A percentile compares a stretch with the other conserved stretches of the same genome.
Evolutionary conservation across 768 basidiomycete genomes (phyloP).

Genomic region (Boletus sp.): DNA sequence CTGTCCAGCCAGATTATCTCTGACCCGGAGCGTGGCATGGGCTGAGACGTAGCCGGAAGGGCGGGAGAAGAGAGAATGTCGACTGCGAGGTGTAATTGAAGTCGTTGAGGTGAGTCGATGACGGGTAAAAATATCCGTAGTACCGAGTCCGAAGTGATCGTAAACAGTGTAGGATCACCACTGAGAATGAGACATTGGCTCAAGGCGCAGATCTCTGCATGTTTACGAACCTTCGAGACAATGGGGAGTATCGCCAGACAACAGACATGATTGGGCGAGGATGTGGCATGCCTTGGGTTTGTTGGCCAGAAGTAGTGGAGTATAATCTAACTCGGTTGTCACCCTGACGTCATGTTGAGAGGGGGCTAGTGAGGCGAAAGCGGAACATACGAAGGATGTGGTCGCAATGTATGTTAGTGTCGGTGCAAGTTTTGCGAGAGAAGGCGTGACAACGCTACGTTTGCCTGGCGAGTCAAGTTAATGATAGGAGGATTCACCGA

Average conservation of each 20-base stretch:
- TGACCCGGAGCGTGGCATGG: conserved; percentile 34
- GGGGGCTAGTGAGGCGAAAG: neutral
- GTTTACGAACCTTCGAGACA: conserved; percentile 56
- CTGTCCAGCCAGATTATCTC: conserved; percentile 69
- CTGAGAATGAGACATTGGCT: conserved; percentile 35
- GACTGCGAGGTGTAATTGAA: conserved; percentile 81
- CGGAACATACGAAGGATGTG: conserved; percentile 48
- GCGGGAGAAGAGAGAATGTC: conserved; percentile 65
- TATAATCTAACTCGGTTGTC: conserved; percentile 61
- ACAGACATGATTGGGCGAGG: conserved; percentile 69
- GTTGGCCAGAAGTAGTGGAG: conserved; percentile 67
- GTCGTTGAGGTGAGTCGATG: conserved; percentile 75
- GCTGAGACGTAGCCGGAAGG: conserved; percentile 34
- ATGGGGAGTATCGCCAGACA: conserved; percentile 68
- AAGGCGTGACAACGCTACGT: conserved; percentile 46
- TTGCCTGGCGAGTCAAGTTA: conserved; percentile 11
- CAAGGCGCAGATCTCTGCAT: neutral
- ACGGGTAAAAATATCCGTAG: conserved; percentile 86
- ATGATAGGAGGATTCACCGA: neutral
- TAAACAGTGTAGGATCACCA: conserved; percentile 77
- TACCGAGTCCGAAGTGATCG: conserved; percentile 77
- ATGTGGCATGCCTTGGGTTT: conserved; percentile 67
- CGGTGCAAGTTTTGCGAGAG: conserved; percentile 63
- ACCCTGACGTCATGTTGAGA: conserved; percentile 37
- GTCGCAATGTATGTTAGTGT: conserved; percentile 73